Percentiles rank a stretch among this genome's conserved stretches.
Evolutionary conservation across 176 grass and related monocot species (phyloP).

Genomic region (Aegilops tauschii): DNA sequence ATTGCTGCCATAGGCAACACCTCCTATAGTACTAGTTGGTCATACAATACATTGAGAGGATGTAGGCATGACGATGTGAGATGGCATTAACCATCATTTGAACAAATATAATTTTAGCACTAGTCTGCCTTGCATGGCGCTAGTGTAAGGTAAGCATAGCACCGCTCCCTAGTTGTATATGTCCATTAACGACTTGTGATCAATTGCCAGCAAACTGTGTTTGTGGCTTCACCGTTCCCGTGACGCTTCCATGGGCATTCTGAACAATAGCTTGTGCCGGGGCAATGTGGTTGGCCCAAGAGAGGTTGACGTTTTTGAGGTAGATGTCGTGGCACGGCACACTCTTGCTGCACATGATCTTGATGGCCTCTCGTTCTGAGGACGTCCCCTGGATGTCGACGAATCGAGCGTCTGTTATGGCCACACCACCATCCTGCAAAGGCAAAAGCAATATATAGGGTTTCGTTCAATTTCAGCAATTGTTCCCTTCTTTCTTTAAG

Average conservation of each 20-base stretch:
- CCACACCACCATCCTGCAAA: conserved; percentile 47
- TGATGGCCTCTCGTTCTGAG: conserved; percentile 24
- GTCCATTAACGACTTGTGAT: not conserved
- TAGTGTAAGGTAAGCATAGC: not conserved
- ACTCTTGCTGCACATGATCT: conserved; percentile 43
- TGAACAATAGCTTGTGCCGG: not conserved
- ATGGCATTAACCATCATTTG: too few species aligned
- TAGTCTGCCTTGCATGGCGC: not conserved
- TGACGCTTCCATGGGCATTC: conserved; percentile 45
- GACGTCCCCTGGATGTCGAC: conserved; percentile 48
- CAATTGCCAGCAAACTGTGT: not conserved
- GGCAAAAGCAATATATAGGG: not conserved
- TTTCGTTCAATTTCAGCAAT: not conserved
- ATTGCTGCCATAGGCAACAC: too few species aligned
- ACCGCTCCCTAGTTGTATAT: not conserved
- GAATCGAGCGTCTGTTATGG: conserved; percentile 42
- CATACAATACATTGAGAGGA: too few species aligned
- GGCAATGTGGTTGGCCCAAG: conserved; percentile 1
- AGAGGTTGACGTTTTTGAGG: conserved; percentile 40
- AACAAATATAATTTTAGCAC: not conserved
- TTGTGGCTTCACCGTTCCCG: conserved; percentile 35
- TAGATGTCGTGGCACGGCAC: conserved; percentile 38
- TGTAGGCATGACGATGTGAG: too few species aligned
- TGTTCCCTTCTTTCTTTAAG: not conserved
- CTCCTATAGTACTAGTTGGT: too few species aligned